Percentiles rank a stretch among this genome's conserved stretches.
phyloP scores from a whole-genome alignment of 73 alveolate species.

The Paraurostyla sp. region DNA sequence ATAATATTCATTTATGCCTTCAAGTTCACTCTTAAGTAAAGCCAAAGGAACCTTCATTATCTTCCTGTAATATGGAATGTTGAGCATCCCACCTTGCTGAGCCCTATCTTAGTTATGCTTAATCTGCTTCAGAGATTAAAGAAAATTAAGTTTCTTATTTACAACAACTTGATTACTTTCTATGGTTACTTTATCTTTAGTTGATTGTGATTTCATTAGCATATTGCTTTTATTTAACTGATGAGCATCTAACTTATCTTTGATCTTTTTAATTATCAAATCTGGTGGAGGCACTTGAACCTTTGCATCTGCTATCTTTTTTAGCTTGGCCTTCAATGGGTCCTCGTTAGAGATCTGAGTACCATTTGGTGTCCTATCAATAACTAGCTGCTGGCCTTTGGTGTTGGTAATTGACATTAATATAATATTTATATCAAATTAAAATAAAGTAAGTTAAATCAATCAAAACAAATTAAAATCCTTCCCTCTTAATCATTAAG shows the following conservation, averaged over 20 bases:
- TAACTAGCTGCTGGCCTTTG: no score
- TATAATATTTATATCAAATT: not conserved
- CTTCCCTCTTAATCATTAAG: not conserved
- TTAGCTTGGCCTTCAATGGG: constrained; percentile 8
- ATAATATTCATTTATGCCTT: not conserved
- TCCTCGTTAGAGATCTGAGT: not conserved
- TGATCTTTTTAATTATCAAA: constrained; percentile 11
- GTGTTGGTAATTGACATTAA: no score
- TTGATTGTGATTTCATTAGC: not conserved
- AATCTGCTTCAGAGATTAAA: not conserved
- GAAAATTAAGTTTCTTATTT: not conserved
- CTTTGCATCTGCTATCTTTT: constrained; percentile 15
- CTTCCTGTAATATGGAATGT: constrained; percentile 24
- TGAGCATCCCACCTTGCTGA: constrained; percentile 18
- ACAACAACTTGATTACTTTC: not conserved
- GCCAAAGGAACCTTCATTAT: constrained; percentile 24
- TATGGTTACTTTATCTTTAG: not conserved
- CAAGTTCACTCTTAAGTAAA: constrained; percentile 15
- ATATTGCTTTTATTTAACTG: not conserved
- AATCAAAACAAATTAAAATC: not conserved
- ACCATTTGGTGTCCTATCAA: constrained; percentile 39
- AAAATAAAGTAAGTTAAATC: not conserved
- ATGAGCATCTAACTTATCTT: not conserved
- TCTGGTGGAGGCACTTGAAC: constrained; percentile 5
- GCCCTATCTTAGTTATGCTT: not conserved